Base-by-base conservation (phyloP, 257 asterid species). In the Cynanchum wilfordii region DNA sequence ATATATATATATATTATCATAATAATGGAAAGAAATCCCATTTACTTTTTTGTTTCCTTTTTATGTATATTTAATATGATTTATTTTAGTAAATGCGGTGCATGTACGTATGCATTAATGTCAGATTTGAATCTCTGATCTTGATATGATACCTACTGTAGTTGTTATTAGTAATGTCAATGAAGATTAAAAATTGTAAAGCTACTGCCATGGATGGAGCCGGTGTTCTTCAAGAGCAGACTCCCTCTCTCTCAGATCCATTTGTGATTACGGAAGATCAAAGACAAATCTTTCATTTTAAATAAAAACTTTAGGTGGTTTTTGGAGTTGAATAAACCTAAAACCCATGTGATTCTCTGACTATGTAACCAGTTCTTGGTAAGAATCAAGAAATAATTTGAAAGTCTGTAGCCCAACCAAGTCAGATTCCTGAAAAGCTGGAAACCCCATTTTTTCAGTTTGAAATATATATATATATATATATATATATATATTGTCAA, bases 121-220 rank as follows among this genome's bases (percentile, higher is more conserved):
- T 40, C 75, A 59, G 69, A 78, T 73, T 72, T 68, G 52, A 71
- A 68, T 78, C 72, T 58, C 72, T 49, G 4, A 57, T 72, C 60
- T 78, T 36, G 68, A 75, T n/a, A n/a, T 29, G 64, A 56, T 22
- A 10, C 38, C 50, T 69, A 38, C 66, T 27, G 47, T 24, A 17
- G 33, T 66, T 27, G 44, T 10, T 38, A 74, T 24, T 33, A n/a
- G 11, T 42, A 42, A 42, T 42, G 47, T 42, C 47, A 7, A 42
- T 7, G 47, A 42, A 10, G 47, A 42, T 42, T 7, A 33, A 33
- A 2, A 33, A 33, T 3, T 33, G 38, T 33, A 3, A 33, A 33
- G 2, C 38, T 30, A 30, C 33, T 30, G 2, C 33, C 33, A 2
- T 30, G n/a, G n/a, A n/a, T n/a, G n/a, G n/a, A n/a, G n/a, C n/a